phyloP scores from a whole-genome alignment of 1,284 basidiomycete species.

The Moesziomyces antarcticus region DNA sequence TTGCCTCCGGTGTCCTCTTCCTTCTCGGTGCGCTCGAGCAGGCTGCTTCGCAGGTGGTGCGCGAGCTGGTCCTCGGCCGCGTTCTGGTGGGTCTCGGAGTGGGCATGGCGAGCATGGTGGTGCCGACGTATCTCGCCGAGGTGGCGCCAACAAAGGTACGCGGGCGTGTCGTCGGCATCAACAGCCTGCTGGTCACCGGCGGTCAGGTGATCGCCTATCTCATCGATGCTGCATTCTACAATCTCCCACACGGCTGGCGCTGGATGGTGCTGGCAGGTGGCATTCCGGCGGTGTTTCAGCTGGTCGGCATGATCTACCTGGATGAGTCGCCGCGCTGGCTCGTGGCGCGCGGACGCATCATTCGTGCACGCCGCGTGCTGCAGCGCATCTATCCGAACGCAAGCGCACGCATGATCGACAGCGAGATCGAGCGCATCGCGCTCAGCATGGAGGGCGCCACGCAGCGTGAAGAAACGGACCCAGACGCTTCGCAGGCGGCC shows the following conservation, averaged over 20 bases:
- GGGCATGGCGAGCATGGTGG: slow-evolving; percentile 55
- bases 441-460: slow-evolving; percentile 37
- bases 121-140: slow-evolving; percentile 57
- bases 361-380: slow-evolving; percentile 48
- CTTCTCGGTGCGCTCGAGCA: slow-evolving; percentile 59
- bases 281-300: slow-evolving; percentile 54
- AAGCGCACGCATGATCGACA: slow-evolving; percentile 31
- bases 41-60: slow-evolving; percentile 53
- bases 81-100: slow-evolving; percentile 57
- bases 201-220: slow-evolving; percentile 61
- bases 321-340: slow-evolving; percentile 62
- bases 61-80: slow-evolving; percentile 58
- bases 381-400: slow-evolving; percentile 57
- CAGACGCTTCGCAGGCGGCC: slow-evolving; percentile 7
- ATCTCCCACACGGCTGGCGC: slow-evolving; percentile 58
- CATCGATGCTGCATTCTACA: slow-evolving; percentile 55
- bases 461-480: slow-evolving; percentile 10
- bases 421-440: slow-evolving; percentile 48
- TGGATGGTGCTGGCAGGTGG: slow-evolving; percentile 60
- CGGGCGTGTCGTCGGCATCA: slow-evolving; percentile 56
- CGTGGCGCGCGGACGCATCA: slow-evolving; percentile 40
- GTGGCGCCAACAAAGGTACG: slow-evolving; percentile 53
- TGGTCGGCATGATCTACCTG: slow-evolving; percentile 56
- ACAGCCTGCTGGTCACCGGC: slow-evolving; percentile 59
- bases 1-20: slow-evolving; percentile 53